These are phyloP conservation scores for Aspergillus sojae DNA, from an alignment of 2,329 filamentous ascomycete genomes.

Conservation along the genomic window DNA sequence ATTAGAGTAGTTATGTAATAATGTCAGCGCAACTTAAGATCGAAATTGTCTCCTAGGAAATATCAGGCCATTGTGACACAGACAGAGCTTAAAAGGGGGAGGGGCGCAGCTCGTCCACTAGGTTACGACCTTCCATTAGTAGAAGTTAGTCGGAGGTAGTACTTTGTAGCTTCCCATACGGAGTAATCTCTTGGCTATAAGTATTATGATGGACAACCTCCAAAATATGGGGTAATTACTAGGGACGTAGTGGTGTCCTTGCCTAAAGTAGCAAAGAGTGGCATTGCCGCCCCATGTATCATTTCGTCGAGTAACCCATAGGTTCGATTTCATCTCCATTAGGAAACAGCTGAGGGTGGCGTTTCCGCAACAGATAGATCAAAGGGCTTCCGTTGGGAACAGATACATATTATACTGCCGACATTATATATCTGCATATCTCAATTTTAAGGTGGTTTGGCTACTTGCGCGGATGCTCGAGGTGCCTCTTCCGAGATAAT, in stretches of 20 bases:
- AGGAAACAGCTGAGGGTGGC: background rate
- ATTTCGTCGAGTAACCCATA: background rate
- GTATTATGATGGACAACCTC: background rate
- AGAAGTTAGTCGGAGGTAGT: background rate
- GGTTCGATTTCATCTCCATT: background rate
- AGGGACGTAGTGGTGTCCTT: background rate
- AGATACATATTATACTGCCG: background rate
- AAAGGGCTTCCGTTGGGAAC: background rate
- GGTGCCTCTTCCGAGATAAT: slow-evolving; percentile 1
- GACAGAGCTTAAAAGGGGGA: background rate
- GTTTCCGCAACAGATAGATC: background rate
- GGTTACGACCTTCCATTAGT: background rate
- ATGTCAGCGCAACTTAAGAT: slow-evolving; percentile 1
- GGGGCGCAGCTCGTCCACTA: background rate
- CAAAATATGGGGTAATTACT: background rate
- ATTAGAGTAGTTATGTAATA: background rate
- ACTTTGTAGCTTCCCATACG: background rate
- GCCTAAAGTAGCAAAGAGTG: background rate
- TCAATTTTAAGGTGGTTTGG: background rate
- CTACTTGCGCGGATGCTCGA: background rate
- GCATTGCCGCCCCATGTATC: background rate
- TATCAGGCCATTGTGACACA: slow-evolving; percentile 4
- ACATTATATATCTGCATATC: background rate
- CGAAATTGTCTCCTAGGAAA: background rate
- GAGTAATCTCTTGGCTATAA: background rate